Conservation (phyloP, 2,329 filamentous ascomycete species). For the Paraphaeosphaeria minitans region DNA sequence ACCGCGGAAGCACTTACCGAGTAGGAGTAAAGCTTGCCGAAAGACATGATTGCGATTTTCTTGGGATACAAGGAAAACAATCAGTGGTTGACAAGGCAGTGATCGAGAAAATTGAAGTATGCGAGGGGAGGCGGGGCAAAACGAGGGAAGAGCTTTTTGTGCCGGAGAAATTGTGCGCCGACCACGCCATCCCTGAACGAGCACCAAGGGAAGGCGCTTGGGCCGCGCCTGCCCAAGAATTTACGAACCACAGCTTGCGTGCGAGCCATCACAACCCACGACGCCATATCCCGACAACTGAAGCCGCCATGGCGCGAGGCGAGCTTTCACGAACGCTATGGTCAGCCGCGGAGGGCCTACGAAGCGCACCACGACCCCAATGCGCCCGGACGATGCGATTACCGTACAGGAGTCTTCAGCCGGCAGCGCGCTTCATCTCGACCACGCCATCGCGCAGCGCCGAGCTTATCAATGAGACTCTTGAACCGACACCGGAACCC, state of each 20-base stretch:
- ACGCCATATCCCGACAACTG: slow-evolving; percentile 14
- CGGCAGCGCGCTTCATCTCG: slow-evolving; percentile 39
- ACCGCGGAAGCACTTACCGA: slow-evolving; percentile 52
- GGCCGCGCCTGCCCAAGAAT: slow-evolving; percentile 13
- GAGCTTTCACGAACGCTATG: slow-evolving; percentile 37
- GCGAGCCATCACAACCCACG: slow-evolving; percentile 15
- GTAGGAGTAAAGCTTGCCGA: slow-evolving; percentile 96
- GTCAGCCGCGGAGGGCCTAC: slow-evolving; percentile 33
- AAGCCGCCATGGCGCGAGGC: slow-evolving; percentile 36
- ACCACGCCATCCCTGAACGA: slow-evolving; percentile 10
- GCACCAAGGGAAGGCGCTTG: slow-evolving; percentile 8
- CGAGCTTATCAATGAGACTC: slow-evolving; percentile 26
- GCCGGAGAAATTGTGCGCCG: slow-evolving; percentile 32
- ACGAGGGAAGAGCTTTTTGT: slow-evolving; percentile 28
- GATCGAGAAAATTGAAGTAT: slow-evolving; percentile 34
- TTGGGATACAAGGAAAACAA: slow-evolving; percentile 34
- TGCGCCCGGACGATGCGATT: slow-evolving; percentile 29
- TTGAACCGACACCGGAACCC: slow-evolving; percentile 19
- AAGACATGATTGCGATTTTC: slow-evolving; percentile 73
- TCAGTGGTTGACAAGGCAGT: slow-evolving; percentile 32
- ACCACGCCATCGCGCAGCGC: slow-evolving; percentile 34
- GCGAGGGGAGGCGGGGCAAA: slow-evolving; percentile 18
- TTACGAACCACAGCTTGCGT: slow-evolving; percentile 12
- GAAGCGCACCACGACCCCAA: slow-evolving; percentile 25
- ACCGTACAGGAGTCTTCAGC: slow-evolving; percentile 24